These are phyloP conservation scores for Akebia trifoliata DNA, from an alignment of 164 flowering plant species.

Conservation along the genomic window DNA sequence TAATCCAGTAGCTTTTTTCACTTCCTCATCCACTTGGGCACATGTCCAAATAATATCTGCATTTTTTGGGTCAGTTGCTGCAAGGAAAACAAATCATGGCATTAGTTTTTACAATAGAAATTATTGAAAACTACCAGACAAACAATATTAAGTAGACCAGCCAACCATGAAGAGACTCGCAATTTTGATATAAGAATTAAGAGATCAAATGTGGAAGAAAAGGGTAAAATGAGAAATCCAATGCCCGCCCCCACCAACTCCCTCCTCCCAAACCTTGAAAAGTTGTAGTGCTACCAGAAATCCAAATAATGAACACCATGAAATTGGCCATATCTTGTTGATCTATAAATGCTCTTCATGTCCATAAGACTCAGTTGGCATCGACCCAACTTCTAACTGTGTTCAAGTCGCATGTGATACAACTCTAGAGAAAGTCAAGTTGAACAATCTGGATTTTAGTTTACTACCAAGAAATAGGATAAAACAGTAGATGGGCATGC, in stretches of 20 bases:
- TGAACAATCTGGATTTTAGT: too few relatives aligned
- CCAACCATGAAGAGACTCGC: neutral
- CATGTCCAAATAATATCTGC: slow-evolving; percentile 97
- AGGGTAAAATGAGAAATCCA: neutral
- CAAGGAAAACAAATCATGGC: slow-evolving; percentile 10
- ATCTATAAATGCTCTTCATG: neutral
- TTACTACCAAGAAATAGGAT: too few relatives aligned
- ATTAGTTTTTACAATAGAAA: neutral
- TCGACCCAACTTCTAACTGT: neutral
- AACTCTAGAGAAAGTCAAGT: too few relatives aligned
- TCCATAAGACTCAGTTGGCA: neutral
- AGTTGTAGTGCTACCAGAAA: too few relatives aligned
- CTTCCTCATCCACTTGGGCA: slow-evolving; percentile 80
- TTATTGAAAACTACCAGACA: neutral
- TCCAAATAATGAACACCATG: too few relatives aligned
- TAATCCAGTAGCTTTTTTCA: slow-evolving; percentile 64
- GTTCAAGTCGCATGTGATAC: too few relatives aligned
- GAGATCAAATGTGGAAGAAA: too few relatives aligned
- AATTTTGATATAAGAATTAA: neutral
- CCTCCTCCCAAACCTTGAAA: neutral
- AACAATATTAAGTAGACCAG: neutral
- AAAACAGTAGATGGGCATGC: too few relatives aligned
- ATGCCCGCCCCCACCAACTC: neutral
- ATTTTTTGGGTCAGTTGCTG: slow-evolving; percentile 76
- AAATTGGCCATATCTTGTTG: too few relatives aligned